A percentile compares a stretch with the other conserved stretches of the same genome.
Conservation (phyloP, 257 asterid genomes). For the Salvia splendens region DNA sequence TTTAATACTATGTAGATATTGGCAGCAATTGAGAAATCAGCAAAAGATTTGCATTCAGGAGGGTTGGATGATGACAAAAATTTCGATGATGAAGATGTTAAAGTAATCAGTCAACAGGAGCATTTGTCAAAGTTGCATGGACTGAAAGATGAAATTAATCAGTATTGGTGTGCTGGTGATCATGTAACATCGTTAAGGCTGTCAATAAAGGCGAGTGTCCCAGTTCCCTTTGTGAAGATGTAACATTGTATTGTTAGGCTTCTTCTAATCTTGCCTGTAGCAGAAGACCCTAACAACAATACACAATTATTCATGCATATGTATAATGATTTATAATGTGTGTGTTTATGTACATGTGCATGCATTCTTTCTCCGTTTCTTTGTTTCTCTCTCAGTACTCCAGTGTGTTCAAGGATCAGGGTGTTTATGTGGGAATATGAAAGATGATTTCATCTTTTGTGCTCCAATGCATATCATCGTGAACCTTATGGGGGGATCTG, state of each 20-base stretch:
- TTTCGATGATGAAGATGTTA: conserved; percentile 58
- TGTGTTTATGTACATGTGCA: background rate
- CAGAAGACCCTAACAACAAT: background rate
- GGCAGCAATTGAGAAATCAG: conserved; percentile 54
- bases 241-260: background rate
- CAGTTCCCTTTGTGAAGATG: conserved; percentile 14
- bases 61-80: conserved; percentile 58
- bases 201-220: conserved; percentile 69
- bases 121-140: conserved; percentile 62
- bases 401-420: conserved; percentile 18
- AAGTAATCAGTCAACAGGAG: conserved; percentile 64
- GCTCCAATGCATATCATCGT: background rate
- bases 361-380: background rate
- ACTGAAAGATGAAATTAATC: conserved; percentile 65
- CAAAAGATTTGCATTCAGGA: conserved; percentile 51
- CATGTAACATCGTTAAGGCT: conserved; percentile 76
- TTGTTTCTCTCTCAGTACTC: conserved; percentile 1
- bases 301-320: background rate
- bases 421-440: conserved; percentile 16
- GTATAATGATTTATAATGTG: background rate
- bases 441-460: conserved; percentile 16
- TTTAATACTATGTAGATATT: conserved; percentile 27
- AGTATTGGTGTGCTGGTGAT: conserved; percentile 74
- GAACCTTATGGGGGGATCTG: background rate
- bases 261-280: background rate